Evolutionary conservation across 1,284 basidiomycete genomes (phyloP), one percentile per base, ranked within the genome.

Genomic region (Cryptococcus hybrid): DNA sequence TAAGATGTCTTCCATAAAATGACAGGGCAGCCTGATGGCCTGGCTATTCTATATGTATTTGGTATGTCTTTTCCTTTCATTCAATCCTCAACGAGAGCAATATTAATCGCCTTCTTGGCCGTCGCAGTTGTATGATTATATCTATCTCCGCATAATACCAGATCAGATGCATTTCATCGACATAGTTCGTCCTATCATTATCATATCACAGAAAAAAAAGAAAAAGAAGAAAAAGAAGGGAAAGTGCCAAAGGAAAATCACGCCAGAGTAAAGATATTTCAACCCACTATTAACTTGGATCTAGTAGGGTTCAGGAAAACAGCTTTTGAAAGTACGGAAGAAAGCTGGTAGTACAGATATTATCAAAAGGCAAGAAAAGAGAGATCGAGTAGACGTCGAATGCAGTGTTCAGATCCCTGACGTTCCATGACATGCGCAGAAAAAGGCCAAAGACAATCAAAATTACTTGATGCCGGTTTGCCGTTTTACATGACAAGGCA

Each of bases 401-500:
- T 24, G 24, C 24, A 24, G 24, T 24, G 24, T 24, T 24, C 24
- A 24, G 24, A 24, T 24, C 24, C 24, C 24, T 24, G 24, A 24
- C 24, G 24, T 24, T 24, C 24, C 24, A 24, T 24, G 24, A 24
- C 24, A 24, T 24, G 24, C 24, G 24, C 24, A 24, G 24, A 24
- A 24, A 24, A 24, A 24, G 24, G 24, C 24, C 24, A 24, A 24
- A 24, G 24, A 24, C 24, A 24, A 24, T 24, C 24, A 24, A 24
- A 24, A 24, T 24, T 24, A 24, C 24, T 24, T 24, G 38, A 24
- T 9, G 36, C 30, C 8, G 8, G 46, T 47, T 15, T 24, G 47
- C 9, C 47, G 18, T 9, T 40, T 62, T 59, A 77, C 75, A 77
- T 76, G 58, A 75, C 57, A 18, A 76, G 57, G 51, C 75, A 77